phyloP scores from a whole-genome alignment of 208 protist genomes.

The Leishmania gerbilli region DNA sequence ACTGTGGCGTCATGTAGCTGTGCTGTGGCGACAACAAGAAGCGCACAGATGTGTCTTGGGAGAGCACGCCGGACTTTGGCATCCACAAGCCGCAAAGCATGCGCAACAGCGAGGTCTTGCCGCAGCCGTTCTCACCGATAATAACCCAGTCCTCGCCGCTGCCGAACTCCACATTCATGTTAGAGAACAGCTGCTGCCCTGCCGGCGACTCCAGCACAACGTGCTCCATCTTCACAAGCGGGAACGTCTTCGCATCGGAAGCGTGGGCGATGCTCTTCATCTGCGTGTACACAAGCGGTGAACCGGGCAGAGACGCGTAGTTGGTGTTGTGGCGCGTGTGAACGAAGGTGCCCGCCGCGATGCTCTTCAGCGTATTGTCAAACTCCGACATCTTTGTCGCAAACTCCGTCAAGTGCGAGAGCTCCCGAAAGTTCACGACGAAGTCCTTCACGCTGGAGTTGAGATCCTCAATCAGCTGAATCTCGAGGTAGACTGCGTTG shows the following conservation, averaged over 20 bases:
- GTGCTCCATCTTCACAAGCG: slow-evolving; percentile 56
- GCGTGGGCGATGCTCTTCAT: slow-evolving; percentile 21
- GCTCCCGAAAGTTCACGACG: slow-evolving; percentile 86
- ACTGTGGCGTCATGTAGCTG: slow-evolving; percentile 83
- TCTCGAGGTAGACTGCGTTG: slow-evolving; percentile 71
- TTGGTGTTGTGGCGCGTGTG: slow-evolving; percentile 13
- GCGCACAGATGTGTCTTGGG: slow-evolving; percentile 44
- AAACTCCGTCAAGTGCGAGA: slow-evolving; percentile 85
- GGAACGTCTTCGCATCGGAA: slow-evolving; percentile 25
- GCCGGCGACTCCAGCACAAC: slow-evolving; percentile 59
- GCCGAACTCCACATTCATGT: slow-evolving; percentile 58
- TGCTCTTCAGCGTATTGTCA: slow-evolving; percentile 75
- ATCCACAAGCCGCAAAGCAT: slow-evolving; percentile 86
- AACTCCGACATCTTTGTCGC: slow-evolving; percentile 77
- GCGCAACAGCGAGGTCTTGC: slow-evolving; percentile 86
- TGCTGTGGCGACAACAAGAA: slow-evolving; percentile 79
- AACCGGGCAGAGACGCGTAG: neutral
- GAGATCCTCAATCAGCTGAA: slow-evolving; percentile 84
- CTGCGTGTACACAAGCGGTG: slow-evolving; percentile 47
- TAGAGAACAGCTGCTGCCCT: slow-evolving; percentile 58
- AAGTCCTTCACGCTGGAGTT: slow-evolving; percentile 83
- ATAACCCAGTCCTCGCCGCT: slow-evolving; percentile 84
- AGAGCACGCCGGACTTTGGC: slow-evolving; percentile 49
- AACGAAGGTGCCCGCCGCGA: slow-evolving; percentile 63
- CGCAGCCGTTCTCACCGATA: slow-evolving; percentile 82